phyloP scores from a whole-genome alignment of 768 basidiomycete species.

The Suillus subaureus region DNA sequence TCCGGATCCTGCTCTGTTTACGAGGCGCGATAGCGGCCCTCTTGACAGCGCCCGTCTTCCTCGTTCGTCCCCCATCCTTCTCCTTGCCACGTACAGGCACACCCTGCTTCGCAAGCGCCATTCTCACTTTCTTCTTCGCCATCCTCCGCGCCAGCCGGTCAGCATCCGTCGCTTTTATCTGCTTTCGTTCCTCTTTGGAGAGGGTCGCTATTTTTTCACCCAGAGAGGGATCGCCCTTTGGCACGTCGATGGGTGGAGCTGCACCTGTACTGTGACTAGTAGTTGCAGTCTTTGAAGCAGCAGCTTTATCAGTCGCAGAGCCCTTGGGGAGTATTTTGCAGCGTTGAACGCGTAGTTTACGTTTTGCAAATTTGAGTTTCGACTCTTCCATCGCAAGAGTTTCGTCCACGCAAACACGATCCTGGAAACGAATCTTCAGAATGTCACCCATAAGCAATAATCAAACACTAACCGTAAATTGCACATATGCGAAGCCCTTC shows the following conservation, averaged over 20 bases:
- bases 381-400: slow-evolving; percentile 75
- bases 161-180: slow-evolving; percentile 74
- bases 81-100: slow-evolving; percentile 43
- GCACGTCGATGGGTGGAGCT: slow-evolving; percentile 30
- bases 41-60: slow-evolving; percentile 40
- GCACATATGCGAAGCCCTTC: slow-evolving; percentile 94
- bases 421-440: slow-evolving; percentile 47
- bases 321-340: slow-evolving; percentile 75
- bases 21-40: slow-evolving; percentile 20
- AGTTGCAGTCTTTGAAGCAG: slow-evolving; percentile 19
- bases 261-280: slow-evolving; percentile 6
- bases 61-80: slow-evolving; percentile 42
- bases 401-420: slow-evolving; percentile 91
- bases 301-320: slow-evolving; percentile 11
- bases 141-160: slow-evolving; percentile 82
- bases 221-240: slow-evolving; percentile 82
- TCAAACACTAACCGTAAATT: slow-evolving; percentile 62
- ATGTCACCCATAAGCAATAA: neutral
- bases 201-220: slow-evolving; percentile 78
- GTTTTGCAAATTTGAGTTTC: slow-evolving; percentile 90
- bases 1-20: slow-evolving; percentile 51
- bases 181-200: slow-evolving; percentile 85
- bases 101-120: slow-evolving; percentile 46
- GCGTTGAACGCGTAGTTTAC: slow-evolving; percentile 86
- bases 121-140: slow-evolving; percentile 86